Base-by-base conservation (phyloP, 2,329 filamentous ascomycete species). In the Fusarium citri region DNA sequence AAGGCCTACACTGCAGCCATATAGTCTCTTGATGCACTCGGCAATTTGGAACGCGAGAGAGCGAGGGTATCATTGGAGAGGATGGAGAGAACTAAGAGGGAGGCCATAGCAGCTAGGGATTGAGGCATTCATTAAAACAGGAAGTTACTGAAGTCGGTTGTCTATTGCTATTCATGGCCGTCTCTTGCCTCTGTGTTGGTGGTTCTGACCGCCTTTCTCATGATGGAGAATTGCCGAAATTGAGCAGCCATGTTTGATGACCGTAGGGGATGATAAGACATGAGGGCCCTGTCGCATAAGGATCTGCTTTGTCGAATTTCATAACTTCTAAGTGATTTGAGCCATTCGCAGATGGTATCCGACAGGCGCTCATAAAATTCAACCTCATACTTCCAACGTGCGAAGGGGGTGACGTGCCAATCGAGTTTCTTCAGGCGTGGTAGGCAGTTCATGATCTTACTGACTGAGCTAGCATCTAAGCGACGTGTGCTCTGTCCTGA, bases 61-160 rank as follows among this genome's bases (percentile, higher is more conserved):
- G 48, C 48, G n/a, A 15, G 9, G 22, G 22, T 9, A 10, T 8
- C 30, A 10, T 10, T 40, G 2, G 6, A 26, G 31, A 50, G 7
- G 7, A 50, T 50, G 48, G 30, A 40, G 22, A 40, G 8, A 10
- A 37, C 40, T 7, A 25, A 64, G 11, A 46, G 23, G 23, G 23
- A 16, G 0, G 43, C 23, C 43, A 18, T n/a, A n/a, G 16, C 0
- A n/a, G 18, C 43, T 8, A 18, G 2, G 23, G 43, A 46, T 11
- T 26, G 9, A 26, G 6, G 10, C 6, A n/a, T 9, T 14, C 5
- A n/a, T 26, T 46, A 26, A n/a, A 46, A 46, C 12, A 30, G 84
- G 71, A 86, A 87, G 22, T 8, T 25, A 18, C 41, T 43, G 8
- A 11, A 43, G 5, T 43, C 22, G 11, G 22, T 25, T 25, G 14